These are phyloP conservation scores for Gossypium bickii DNA, from an alignment of 345 rosid species.

Conservation along the genomic window DNA sequence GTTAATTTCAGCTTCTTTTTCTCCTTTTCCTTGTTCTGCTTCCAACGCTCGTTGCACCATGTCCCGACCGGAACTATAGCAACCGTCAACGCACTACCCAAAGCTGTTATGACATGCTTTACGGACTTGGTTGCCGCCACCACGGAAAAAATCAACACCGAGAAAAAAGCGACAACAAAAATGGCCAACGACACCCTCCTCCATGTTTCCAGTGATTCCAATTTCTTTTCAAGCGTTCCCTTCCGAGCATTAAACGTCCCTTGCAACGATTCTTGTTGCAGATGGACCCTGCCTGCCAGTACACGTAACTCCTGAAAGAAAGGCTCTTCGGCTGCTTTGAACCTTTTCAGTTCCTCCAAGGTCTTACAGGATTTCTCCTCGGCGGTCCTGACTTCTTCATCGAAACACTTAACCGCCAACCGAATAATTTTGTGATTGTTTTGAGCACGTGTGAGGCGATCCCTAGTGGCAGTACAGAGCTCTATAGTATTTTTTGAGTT, in stretches of 20 bases:
- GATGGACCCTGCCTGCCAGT: conserved; percentile 43
- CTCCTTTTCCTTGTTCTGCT: conserved; percentile 44
- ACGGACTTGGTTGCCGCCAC: conserved; percentile 86
- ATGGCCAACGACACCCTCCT: conserved; percentile 66
- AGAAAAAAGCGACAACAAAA: conserved; percentile 61
- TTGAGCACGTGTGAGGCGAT: conserved; percentile 41
- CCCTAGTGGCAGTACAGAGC: conserved; percentile 69
- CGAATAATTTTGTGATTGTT: conserved; percentile 63
- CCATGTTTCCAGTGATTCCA: conserved; percentile 62
- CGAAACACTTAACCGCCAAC: conserved; percentile 57
- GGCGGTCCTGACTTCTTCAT: conserved; percentile 35
- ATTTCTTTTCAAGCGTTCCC: conserved; percentile 62
- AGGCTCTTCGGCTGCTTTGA: conserved; percentile 63
- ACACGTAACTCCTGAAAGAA: conserved; percentile 58
- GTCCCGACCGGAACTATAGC: conserved; percentile 73
- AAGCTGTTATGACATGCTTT: conserved; percentile 61
- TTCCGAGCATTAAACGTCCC: conserved; percentile 40
- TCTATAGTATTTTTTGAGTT: conserved; percentile 61
- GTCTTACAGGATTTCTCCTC: conserved; percentile 55
- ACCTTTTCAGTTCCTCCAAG: conserved; percentile 54
- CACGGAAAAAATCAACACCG: conserved; percentile 74
- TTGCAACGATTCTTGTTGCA: conserved; percentile 54
- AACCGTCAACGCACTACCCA: conserved; percentile 65
- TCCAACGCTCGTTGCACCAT: conserved; percentile 79
- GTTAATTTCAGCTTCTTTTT: conserved; percentile 51